Conservation (phyloP, 495 filamentous ascomycete species). For the Xylaria longipes region DNA sequence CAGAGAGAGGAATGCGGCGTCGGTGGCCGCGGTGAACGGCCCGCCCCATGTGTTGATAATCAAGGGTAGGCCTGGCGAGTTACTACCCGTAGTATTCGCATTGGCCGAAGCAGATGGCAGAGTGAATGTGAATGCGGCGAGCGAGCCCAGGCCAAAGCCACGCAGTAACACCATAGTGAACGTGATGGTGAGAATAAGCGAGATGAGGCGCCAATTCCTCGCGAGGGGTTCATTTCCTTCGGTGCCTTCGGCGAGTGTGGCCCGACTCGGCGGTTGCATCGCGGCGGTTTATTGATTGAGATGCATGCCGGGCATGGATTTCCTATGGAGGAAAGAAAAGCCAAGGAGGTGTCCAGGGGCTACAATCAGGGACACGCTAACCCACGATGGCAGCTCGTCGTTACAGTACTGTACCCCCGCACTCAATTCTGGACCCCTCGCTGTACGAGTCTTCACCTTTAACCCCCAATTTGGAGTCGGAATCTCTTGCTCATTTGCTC, state of each 20-base stretch:
- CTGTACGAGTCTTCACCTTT: neutral
- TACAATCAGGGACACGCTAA: conserved; percentile 3
- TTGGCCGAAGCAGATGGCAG: conserved; percentile 10
- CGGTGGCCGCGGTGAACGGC: conserved; percentile 53
- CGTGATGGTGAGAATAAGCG: conserved; percentile 6
- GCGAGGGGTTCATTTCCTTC: conserved; percentile 12
- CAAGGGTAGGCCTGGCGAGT: conserved; percentile 48
- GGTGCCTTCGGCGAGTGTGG: neutral
- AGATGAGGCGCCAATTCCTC: conserved; percentile 15
- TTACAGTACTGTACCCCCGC: neutral
- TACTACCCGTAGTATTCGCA: neutral
- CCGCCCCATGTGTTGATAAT: conserved; percentile 56
- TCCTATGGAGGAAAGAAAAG: neutral
- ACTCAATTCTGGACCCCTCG: neutral
- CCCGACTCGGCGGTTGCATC: conserved; percentile 22
- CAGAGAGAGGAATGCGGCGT: conserved; percentile 52
- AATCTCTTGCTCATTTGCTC: neutral
- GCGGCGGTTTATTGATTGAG: conserved; percentile 6
- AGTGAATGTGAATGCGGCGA: conserved; percentile 12
- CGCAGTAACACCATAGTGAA: conserved; percentile 17
- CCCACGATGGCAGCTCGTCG: neutral
- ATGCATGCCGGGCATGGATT: conserved; percentile 1
- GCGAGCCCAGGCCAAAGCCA: conserved; percentile 19
- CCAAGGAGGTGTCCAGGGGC: conserved; percentile 4
- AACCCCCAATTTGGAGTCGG: neutral